Evolutionary conservation across 352 stramenopile genomes (phyloP).

Genomic region (Globisporangium lucens): DNA sequence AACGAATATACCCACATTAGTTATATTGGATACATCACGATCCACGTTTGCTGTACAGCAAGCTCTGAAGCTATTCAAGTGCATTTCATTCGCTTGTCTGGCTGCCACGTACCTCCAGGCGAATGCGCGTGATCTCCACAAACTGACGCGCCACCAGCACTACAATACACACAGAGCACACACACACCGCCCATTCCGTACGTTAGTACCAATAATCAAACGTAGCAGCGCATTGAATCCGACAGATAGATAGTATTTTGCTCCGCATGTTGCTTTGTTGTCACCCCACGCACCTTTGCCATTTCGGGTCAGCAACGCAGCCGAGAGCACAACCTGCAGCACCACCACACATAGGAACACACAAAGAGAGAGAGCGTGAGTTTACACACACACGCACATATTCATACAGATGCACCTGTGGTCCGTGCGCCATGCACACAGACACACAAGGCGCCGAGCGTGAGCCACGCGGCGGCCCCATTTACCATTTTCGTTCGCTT

Average conservation of each 20-base stretch:
- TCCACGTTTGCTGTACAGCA: background rate
- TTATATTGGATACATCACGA: background rate
- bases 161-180: constrained; percentile 23
- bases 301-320: constrained; percentile 92
- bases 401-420: background rate
- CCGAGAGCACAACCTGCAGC: constrained; percentile 93
- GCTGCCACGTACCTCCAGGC: constrained; percentile 89
- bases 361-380: constrained; percentile 6
- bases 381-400: background rate
- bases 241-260: background rate
- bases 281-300: constrained; percentile 85
- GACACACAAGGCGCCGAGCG: background rate
- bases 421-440: background rate
- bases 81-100: background rate
- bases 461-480: constrained; percentile 5
- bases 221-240: too few relatives aligned
- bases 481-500: constrained; percentile 11
- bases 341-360: background rate
- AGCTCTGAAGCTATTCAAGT: background rate
- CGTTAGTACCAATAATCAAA: background rate
- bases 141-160: constrained; percentile 97
- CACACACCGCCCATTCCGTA: too few relatives aligned
- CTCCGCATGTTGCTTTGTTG: background rate
- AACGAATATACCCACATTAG: background rate
- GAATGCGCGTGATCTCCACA: constrained; percentile 98